phyloP scores from a whole-genome alignment of 1,139 yeast species.

The Protomyces macrosporus region DNA sequence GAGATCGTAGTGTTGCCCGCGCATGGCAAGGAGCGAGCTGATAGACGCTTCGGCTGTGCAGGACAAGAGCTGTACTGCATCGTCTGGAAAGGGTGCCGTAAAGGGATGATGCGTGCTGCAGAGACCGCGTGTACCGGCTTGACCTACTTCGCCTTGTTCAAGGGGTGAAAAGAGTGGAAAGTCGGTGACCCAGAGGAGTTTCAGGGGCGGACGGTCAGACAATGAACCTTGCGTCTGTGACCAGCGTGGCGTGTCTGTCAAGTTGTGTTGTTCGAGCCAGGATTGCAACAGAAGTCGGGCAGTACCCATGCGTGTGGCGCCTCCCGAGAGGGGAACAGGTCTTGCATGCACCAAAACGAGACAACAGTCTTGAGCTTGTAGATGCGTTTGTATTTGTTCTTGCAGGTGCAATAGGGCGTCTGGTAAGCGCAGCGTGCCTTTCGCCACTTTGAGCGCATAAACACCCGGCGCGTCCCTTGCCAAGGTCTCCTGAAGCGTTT shows the following conservation, averaged over 20 bases:
- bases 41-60: neutral
- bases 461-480: neutral
- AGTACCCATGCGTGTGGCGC: constrained; percentile 91
- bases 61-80: neutral
- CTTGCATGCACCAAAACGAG: constrained; percentile 65
- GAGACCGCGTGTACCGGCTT: constrained; percentile 36
- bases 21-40: constrained; percentile 54
- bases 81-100: constrained; percentile 61
- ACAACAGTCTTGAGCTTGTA: neutral
- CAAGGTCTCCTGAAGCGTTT: neutral
- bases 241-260: constrained; percentile 6
- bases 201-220: constrained; percentile 1
- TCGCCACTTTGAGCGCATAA: neutral
- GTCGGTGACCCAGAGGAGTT: constrained; percentile 66
- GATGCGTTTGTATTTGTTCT: neutral
- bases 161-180: constrained; percentile 84
- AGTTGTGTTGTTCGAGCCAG: constrained; percentile 43
- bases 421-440: neutral
- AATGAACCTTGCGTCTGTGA: neutral
- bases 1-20: constrained; percentile 92
- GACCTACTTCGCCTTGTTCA: constrained; percentile 39
- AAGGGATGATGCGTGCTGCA: constrained; percentile 94
- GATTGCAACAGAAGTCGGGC: constrained; percentile 68
- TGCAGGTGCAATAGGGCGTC: neutral
- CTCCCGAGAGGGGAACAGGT: constrained; percentile 65